Base-by-base conservation (phyloP, 768 basidiomycete genomes). In the Suillus alpinus region DNA sequence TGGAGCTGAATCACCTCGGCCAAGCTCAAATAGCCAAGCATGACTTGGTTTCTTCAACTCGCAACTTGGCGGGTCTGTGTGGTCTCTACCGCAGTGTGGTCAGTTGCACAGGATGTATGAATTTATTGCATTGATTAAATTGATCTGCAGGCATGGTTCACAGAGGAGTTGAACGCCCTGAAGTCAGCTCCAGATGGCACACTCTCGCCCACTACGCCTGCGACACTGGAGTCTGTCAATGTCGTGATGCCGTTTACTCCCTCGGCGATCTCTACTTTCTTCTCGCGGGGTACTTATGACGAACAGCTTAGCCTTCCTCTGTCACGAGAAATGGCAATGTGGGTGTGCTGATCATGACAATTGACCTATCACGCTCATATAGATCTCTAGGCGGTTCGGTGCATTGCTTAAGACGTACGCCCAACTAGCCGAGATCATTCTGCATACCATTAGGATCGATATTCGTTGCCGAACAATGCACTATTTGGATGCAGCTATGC, bases 321-420 rank as follows among this genome's bases (percentile, higher is more conserved):
- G 36, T 95, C 94, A 1, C 80, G 78, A 47, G 95, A 95, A 62
- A 98, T 96, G 95, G 81, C 88, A 16, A 71, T 95, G 95, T 95
- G 66, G 66, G 93, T 77, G 32, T 53, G 14, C 57, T 56, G 7
- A n/a, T 8, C n/a, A 41, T 50, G 20, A 5, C 52, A 12, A n/a
- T n/a, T n/a, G n/a, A n/a, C n/a, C n/a, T 18, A 44, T 29, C 39
- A 37, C 60, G 32, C 71, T 57, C 66, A 13, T 29, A 51, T n/a
- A 47, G 40, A 61, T 31, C 26, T 46, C 4, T 65, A 96, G 96
- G 62, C 94, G 94, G 34, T 97, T 94, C 75, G 89, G 95, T 70
- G 92, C 94, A 0, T 79, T 98, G 49, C 78, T 95, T 44, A 87
- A 89, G 75, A 96, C 95, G 2, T 98, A 94, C 67, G 88, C 91